Evolutionary conservation across 1,139 yeast species (phyloP), one percentile per base, ranked within the genome.

Genomic region (Barnettozyma hawaiiensis): DNA sequence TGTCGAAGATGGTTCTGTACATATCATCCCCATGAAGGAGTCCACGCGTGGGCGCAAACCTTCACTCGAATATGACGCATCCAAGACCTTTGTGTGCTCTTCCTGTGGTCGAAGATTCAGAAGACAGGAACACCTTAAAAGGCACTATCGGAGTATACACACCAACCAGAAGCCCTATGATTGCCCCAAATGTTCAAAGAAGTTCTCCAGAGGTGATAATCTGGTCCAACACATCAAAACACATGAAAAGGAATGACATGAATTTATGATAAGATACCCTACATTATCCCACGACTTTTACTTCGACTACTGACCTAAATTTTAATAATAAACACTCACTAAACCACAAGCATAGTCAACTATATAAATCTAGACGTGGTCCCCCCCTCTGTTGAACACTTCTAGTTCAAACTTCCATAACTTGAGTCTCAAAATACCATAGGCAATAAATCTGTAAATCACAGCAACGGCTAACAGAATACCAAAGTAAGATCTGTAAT

Each of bases 101-200:
- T 55, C 53, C 32, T 80, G 86, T 55, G 70, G 76, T 38, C 66
- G 84, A 54, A 63, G 83, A 44, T 85, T 85, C 65, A 78, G 81
- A 57, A 74, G 94, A 51, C 87, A 81, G 59, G 95, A 85, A 58
- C 95, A 85, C 61, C 65, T 85, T 52, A 82, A 81, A 59, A 71
- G 95, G 47, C 95, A 84, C 58, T 77, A 80, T 58, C 70, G 92
- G 47, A 79, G 87, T 14, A 69, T 84, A 50, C 85, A 80, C 57
- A 82, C 90, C 19, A 74, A 79, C 47, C 89, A 81, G 47, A 81
- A 82, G 60, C 94, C 95, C 0, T 84, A 73, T 61, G 78, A 71
- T 51, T 84, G 95, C 63, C 65, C 68, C n/a, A 70, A 76, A 27
- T 84, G 95, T 58, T 74, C 75, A 41, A 84, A 82, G 64, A 78